Base-by-base conservation (phyloP, 352 stramenopile genomes). In the Phytophthora pinifolia region DNA sequence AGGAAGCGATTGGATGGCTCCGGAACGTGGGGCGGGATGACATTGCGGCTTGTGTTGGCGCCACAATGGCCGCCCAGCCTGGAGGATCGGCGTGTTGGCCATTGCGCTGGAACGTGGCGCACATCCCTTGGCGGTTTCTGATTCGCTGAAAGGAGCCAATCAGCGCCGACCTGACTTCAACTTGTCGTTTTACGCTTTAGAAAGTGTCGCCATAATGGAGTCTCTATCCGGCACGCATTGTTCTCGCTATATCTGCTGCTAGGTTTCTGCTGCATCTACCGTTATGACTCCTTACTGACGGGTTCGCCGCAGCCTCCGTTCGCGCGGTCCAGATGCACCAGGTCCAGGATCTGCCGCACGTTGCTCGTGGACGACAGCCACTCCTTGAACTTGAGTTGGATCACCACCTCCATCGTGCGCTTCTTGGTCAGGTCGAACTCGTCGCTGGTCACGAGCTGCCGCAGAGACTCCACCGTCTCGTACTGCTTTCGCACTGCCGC, bases 331-430 rank as follows among this genome's bases (percentile, higher is more conserved):
- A 94, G 77, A 10, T 94, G 77, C 45, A 97, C 86, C 9, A 97
- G 67, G 51, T 97, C 88, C 22, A 96, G 72, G 20, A 97, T 87
- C 68, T 97, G 86, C 7, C 88, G 78, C 50, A 89, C 76, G 42
- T 96, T 92, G 53, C 85, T 88, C 14, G 86, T 92, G 8, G 81
- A 63, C 13, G 85, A 83, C 13, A 97, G 76, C 88, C 88, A 97
- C 60, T 97, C 86, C 64, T 90, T 91, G 57, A 92, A 93, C 27
- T 77, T 79, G 47, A 79, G 60, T 60, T 94, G 82, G 51, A 94
- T 89, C 44, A 90, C 76, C 53, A 79, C 76, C 57, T 94, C 82
- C 70, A 94, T 86, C 36, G 76, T 79, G 18, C 80, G 79, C 63
- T 94, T 94, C 35, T 76, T 84, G 33, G 76, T 57, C 44, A 89